Evolutionary conservation across 2,329 filamentous ascomycete species (phyloP).

Genomic region (Apiospora saccharicola): DNA sequence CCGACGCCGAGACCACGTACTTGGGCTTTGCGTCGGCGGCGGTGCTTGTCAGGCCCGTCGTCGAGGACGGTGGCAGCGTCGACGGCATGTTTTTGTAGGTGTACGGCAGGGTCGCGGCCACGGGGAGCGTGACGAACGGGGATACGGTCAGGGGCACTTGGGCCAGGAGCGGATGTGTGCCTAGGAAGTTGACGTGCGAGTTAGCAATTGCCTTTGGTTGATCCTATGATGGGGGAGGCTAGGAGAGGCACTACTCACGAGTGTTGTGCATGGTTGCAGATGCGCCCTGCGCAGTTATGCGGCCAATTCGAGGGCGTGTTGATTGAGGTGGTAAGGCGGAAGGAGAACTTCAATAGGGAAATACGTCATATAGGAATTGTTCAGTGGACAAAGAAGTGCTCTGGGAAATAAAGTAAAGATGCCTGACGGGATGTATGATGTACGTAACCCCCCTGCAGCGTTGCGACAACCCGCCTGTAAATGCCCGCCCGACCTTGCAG

Average conservation of each 20-base stretch:
- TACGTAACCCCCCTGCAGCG: background rate
- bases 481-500: background rate
- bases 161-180: slow-evolving; percentile 84
- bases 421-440: background rate
- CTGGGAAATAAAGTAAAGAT: background rate
- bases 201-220: background rate
- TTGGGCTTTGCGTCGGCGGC: slow-evolving; percentile 59
- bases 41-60: slow-evolving; percentile 56
- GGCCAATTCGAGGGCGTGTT: background rate
- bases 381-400: background rate
- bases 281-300: slow-evolving; percentile 22
- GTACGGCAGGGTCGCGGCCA: slow-evolving; percentile 90
- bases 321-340: background rate
- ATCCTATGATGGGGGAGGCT: background rate
- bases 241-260: slow-evolving; percentile 35
- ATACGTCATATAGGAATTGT: background rate
- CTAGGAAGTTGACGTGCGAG: slow-evolving; percentile 49
- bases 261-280: slow-evolving; percentile 49
- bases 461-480: slow-evolving; percentile 18
- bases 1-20: slow-evolving; percentile 81
- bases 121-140: slow-evolving; percentile 89
- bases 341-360: background rate
- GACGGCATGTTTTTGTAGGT: slow-evolving; percentile 92
- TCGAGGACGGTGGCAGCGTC: slow-evolving; percentile 75
- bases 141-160: slow-evolving; percentile 94